A percentile compares a stretch with the other conserved stretches of the same genome.
Evolutionary conservation across 352 stramenopile species (phyloP).

Genomic region (Pythium myriotylum): DNA sequence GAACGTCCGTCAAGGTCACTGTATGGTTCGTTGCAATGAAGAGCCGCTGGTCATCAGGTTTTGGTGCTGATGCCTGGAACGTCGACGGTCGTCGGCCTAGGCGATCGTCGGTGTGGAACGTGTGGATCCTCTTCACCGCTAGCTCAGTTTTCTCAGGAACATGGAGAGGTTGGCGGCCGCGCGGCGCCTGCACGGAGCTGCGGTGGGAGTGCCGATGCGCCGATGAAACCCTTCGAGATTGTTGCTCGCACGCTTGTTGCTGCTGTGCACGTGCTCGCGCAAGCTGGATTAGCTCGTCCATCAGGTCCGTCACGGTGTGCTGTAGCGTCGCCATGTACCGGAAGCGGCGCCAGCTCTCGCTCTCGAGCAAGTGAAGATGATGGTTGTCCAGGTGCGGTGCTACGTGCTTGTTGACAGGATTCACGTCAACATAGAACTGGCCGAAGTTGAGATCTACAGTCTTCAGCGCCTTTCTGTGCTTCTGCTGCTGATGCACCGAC

Average conservation of each 20-base stretch:
- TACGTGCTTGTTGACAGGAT: conserved; percentile 60
- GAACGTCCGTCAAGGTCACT: conserved; percentile 4
- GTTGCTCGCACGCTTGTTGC: not conserved
- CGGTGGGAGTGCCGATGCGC: not conserved
- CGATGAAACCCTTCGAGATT: too few species aligned
- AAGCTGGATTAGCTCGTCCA: conserved; percentile 36
- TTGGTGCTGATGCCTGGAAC: not conserved
- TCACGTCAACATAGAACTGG: conserved; percentile 60
- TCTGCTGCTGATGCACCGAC: not conserved
- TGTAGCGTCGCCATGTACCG: conserved; percentile 42
- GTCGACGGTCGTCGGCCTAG: not conserved
- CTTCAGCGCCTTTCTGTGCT: conserved; percentile 29
- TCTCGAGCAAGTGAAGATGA: conserved; percentile 42
- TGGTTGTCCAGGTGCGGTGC: conserved; percentile 41
- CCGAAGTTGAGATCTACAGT: conserved; percentile 31
- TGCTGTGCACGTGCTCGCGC: not conserved
- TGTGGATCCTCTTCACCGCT: not conserved
- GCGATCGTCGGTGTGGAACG: not conserved
- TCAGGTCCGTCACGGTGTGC: conserved; percentile 31
- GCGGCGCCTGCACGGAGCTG: not conserved
- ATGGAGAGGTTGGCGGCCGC: not conserved
- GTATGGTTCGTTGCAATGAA: not conserved
- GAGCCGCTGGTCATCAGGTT: not conserved
- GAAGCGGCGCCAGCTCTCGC: conserved; percentile 56
- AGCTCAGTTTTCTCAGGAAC: not conserved